Base-by-base conservation (phyloP, 148 eudicot genomes). In the Persicaria maculosa region DNA sequence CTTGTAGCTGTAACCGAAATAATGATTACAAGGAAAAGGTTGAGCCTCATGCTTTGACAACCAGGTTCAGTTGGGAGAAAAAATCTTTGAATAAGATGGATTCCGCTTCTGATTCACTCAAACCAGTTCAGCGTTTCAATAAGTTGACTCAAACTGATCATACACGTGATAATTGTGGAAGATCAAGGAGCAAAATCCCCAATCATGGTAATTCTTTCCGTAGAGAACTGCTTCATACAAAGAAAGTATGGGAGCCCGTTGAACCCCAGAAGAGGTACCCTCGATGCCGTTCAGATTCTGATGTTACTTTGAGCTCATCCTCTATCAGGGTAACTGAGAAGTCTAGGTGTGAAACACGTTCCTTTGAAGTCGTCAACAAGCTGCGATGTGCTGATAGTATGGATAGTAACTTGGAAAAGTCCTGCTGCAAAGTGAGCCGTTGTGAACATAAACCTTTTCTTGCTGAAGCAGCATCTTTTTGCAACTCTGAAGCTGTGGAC, bases 231-330 rank as follows among this genome's bases (percentile, higher is more conserved):
- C 82, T 81, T 78, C 79, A 85, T 74, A 82, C 77, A 12, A 92
- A 88, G 87, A 86, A 90, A 86, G 96, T 92, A 53, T 94, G 98
- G 98, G 98, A 94, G 77, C 97, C 97, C 74, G 84, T 91, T 77
- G 97, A 91, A 61, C 84, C 90, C 15, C 91, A 83, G 59, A 93
- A 82, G 80, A 89, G 89, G 77, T 85, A 81, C 69, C 81, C 83
- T 45, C 81, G 89, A 36, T 84, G 92, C 87, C 88, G 82, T 81
- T 88, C 92, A 7, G 98, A 91, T 80, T 82, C 93, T 65, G 88
- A 90, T 80, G 85, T 91, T 65, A 84, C 85, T 46, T 83, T 84
- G 79, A 88, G 77, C 71, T 84, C 87, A 44, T 76, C 84, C 74
- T 69, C 72, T 69, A 71, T 81, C 72, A 81, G 83, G 71, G 78